Conservation (phyloP, 1,284 basidiomycete genomes). For the Leccinum insigne region DNA sequence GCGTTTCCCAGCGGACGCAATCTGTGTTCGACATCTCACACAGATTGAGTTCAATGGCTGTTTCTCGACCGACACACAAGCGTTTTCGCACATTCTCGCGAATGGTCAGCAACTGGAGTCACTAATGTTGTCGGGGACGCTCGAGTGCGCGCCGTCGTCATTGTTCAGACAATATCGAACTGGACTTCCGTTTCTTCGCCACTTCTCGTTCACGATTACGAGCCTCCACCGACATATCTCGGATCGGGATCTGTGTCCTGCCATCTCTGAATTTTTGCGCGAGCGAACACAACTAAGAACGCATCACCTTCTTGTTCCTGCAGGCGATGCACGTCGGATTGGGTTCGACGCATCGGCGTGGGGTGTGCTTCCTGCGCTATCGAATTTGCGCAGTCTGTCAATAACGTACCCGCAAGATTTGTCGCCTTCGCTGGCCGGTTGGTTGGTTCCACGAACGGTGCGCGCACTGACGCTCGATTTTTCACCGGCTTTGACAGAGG, state of each 20-base stretch:
- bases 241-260: constrained; percentile 65
- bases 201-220: constrained; percentile 57
- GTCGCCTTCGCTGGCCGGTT: constrained; percentile 60
- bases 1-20: constrained; percentile 51
- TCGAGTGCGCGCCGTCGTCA: constrained; percentile 50
- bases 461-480: constrained; percentile 52
- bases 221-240: constrained; percentile 44
- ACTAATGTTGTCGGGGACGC: constrained; percentile 51
- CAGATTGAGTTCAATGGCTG: constrained; percentile 60
- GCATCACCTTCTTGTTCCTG: constrained; percentile 51
- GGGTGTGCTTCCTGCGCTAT: constrained; percentile 64
- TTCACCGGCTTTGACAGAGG: constrained; percentile 38
- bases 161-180: constrained; percentile 46
- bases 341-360: constrained; percentile 69
- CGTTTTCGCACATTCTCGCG: constrained; percentile 56
- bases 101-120: constrained; percentile 64
- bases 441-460: constrained; percentile 64
- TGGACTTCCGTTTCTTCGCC: constrained; percentile 57
- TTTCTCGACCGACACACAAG: constrained; percentile 47
- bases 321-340: constrained; percentile 43
- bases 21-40: constrained; percentile 64
- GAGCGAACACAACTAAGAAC: constrained; percentile 51
- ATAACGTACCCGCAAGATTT: constrained; percentile 67
- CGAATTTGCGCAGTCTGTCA: constrained; percentile 47
- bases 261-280: constrained; percentile 64